These are phyloP conservation scores for Aspergillus pseudoglaucus DNA, from an alignment of 2,329 filamentous ascomycete genomes.

Conservation along the genomic window DNA sequence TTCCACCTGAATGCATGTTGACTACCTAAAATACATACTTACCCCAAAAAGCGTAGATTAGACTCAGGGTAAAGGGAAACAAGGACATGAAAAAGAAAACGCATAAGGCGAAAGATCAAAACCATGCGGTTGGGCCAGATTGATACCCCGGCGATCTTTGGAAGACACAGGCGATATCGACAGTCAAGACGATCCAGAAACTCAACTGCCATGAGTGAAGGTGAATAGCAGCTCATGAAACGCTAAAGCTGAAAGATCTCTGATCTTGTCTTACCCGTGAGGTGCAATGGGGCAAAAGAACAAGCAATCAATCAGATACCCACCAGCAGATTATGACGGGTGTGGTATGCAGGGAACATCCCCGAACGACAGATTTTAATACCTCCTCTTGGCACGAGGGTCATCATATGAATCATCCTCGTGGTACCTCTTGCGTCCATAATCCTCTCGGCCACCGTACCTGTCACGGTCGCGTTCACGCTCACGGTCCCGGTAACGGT, in stretches of 20 bases:
- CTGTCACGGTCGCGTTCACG: constrained; percentile 45
- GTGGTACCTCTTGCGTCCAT: constrained; percentile 60
- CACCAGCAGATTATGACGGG: constrained; percentile 35
- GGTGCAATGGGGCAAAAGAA: constrained; percentile 18
- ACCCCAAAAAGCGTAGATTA: constrained; percentile 28
- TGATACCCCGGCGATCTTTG: not conserved
- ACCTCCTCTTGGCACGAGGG: constrained; percentile 54
- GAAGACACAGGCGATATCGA: constrained; percentile 1
- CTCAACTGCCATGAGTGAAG: constrained; percentile 16
- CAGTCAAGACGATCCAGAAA: not conserved
- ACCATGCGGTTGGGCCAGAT: not conserved
- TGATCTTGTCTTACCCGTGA: constrained; percentile 31
- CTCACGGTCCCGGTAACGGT: constrained; percentile 35
- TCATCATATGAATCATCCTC: constrained; percentile 79
- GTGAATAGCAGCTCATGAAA: constrained; percentile 1
- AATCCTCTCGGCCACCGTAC: constrained; percentile 47
- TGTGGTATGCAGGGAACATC: constrained; percentile 13
- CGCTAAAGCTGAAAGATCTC: constrained; percentile 1
- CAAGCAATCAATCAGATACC: constrained; percentile 33
- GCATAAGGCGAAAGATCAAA: constrained; percentile 18
- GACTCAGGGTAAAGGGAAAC: constrained; percentile 19
- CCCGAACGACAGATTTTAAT: constrained; percentile 34
- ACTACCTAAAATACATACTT: constrained; percentile 41
- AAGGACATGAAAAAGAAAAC: constrained; percentile 14
- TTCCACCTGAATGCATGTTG: constrained; percentile 14